Conservation (phyloP, 164 flowering plant genomes). For the Echeveria elegans region DNA sequence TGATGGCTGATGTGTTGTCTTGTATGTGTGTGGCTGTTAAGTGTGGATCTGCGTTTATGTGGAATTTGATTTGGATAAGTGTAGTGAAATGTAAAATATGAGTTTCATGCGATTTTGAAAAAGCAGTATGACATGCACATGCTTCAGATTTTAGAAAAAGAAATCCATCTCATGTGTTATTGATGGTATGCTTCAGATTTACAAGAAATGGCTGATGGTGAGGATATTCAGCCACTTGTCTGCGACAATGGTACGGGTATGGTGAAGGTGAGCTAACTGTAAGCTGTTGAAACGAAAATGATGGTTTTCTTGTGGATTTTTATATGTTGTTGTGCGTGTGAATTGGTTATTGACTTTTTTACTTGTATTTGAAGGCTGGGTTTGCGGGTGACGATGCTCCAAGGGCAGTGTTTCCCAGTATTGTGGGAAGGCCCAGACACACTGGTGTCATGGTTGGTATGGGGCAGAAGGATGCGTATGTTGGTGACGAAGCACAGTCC, state of each 20-base stretch:
- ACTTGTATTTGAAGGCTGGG: background rate
- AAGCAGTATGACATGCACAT: too few species aligned
- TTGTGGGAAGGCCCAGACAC: background rate
- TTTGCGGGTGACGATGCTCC: background rate
- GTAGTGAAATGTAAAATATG: too few species aligned
- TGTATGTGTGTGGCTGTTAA: too few species aligned
- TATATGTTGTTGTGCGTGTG: background rate
- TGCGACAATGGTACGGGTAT: background rate
- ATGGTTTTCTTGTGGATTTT: too few species aligned
- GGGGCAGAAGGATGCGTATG: background rate
- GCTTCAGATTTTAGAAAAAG: too few species aligned
- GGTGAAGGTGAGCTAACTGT: background rate
- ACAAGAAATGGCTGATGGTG: background rate
- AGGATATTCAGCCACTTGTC: background rate
- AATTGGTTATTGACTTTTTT: background rate
- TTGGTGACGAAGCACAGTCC: background rate
- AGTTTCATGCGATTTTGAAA: too few species aligned
- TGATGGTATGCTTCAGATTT: background rate
- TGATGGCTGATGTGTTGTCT: too few species aligned
- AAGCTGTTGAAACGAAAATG: background rate
- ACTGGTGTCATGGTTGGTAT: background rate
- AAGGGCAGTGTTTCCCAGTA: background rate
- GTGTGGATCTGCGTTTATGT: too few species aligned
- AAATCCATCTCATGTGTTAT: too few species aligned
- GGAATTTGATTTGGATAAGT: background rate